These are phyloP conservation scores for Solanum etuberosum DNA, from an alignment of 257 asterid species.

Conservation along the genomic window DNA sequence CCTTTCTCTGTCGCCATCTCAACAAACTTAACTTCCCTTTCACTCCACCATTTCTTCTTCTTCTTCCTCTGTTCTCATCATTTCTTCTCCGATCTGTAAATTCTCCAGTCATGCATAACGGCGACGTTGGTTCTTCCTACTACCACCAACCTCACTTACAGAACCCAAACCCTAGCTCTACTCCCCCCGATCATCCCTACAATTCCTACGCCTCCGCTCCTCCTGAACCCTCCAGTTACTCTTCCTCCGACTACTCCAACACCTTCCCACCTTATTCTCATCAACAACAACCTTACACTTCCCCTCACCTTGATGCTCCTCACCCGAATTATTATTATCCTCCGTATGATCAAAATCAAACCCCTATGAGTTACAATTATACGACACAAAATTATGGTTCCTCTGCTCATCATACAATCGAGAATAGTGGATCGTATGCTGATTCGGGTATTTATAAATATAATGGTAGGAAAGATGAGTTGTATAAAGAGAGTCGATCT, in stretches of 20 bases:
- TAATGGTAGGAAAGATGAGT: slow-evolving; percentile 28
- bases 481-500: slow-evolving; percentile 30
- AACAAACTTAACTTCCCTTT: background rate
- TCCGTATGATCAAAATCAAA: slow-evolving; percentile 15
- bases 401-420: slow-evolving; percentile 19
- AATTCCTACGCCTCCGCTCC: slow-evolving; percentile 64
- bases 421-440: slow-evolving; percentile 22
- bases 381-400: background rate
- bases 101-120: slow-evolving; percentile 10
- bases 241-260: background rate
- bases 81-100: slow-evolving; percentile 8
- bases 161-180: slow-evolving; percentile 17
- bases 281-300: slow-evolving; percentile 11
- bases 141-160: slow-evolving; percentile 30
- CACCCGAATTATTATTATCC: slow-evolving; percentile 14
- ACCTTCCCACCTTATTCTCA: slow-evolving; percentile 26
- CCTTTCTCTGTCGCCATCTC: background rate
- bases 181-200: slow-evolving; percentile 17
- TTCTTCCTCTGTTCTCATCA: slow-evolving; percentile 23
- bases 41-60: background rate
- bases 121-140: slow-evolving; percentile 37
- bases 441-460: slow-evolving; percentile 56
- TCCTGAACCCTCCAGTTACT: slow-evolving; percentile 20
- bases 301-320: slow-evolving; percentile 37
- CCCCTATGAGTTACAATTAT: slow-evolving; percentile 18